A percentile compares a stretch with the other conserved stretches of the same genome.
Evolutionary conservation across 441 rosid genomes (phyloP).

Genomic region (Bruguiera hainesii): DNA sequence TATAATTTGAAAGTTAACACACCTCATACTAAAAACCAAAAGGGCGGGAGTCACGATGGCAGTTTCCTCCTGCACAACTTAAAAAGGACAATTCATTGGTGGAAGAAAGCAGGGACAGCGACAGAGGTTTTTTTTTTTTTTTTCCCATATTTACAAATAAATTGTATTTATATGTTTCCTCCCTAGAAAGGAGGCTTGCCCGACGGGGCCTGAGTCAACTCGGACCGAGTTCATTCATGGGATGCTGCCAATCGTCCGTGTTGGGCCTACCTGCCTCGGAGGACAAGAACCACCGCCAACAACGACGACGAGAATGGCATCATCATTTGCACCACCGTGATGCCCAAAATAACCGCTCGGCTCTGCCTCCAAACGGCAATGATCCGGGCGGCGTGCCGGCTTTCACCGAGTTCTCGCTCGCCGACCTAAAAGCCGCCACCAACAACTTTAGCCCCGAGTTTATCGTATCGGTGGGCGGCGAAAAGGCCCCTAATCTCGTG

Average conservation of each 20-base stretch:
- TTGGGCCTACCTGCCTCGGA: slow-evolving; percentile 3
- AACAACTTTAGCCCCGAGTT: slow-evolving; percentile 68
- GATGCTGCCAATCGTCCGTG: slow-evolving; percentile 70
- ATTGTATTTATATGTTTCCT: slow-evolving; percentile 10
- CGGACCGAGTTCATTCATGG: slow-evolving; percentile 49
- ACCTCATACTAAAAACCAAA: too few relatives aligned
- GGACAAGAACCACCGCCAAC: slow-evolving; percentile 8
- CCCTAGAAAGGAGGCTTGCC: neutral
- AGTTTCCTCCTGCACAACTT: too few relatives aligned
- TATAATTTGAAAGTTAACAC: too few relatives aligned
- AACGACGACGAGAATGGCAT: neutral
- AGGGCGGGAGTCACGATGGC: too few relatives aligned
- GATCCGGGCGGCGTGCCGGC: slow-evolving; percentile 28
- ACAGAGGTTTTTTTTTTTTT: too few relatives aligned
- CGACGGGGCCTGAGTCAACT: slow-evolving; percentile 35
- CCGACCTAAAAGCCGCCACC: slow-evolving; percentile 80
- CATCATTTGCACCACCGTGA: neutral
- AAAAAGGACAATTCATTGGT: too few relatives aligned
- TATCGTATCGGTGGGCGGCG: slow-evolving; percentile 72
- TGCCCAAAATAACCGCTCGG: slow-evolving; percentile 12
- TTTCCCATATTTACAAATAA: neutral
- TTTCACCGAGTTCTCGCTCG: slow-evolving; percentile 62
- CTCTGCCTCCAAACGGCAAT: slow-evolving; percentile 34
- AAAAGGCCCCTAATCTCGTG: slow-evolving; percentile 70
- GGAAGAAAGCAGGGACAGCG: too few relatives aligned